Conservation (phyloP, 768 basidiomycete species). For the Russula sp. region DNA sequence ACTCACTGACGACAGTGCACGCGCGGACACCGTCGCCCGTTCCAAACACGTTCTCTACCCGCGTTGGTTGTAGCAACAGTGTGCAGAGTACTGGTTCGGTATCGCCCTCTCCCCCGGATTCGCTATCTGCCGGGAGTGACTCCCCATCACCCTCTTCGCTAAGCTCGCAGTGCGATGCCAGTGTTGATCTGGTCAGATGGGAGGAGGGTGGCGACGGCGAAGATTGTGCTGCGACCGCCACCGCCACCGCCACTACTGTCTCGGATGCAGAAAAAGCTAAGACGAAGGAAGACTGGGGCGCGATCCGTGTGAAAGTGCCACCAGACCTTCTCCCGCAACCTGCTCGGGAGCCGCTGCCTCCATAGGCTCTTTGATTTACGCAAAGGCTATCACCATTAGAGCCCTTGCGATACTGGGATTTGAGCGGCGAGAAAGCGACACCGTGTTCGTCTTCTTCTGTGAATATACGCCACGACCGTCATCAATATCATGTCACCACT, state of each 20-base stretch:
- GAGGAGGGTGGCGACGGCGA: conserved; percentile 31
- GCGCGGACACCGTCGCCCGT: conserved; percentile 42
- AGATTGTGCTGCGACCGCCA: conserved; percentile 7
- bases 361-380: conserved; percentile 1
- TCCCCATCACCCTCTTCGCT: conserved; percentile 59
- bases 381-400: neutral
- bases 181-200: conserved; percentile 25
- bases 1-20: conserved; percentile 50
- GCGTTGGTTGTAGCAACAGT: neutral
- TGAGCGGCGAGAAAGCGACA: conserved; percentile 4
- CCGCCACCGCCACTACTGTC: neutral
- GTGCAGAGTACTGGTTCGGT: conserved; percentile 24
- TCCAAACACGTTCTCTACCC: conserved; percentile 26
- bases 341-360: neutral
- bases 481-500: neutral
- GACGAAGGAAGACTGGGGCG: neutral
- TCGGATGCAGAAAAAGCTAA: conserved; percentile 6
- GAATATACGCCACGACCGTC: conserved; percentile 4
- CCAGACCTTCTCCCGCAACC: neutral
- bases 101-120: conserved; percentile 35
- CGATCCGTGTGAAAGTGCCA: conserved; percentile 10
- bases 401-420: neutral
- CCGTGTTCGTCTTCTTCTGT: conserved; percentile 9
- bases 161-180: conserved; percentile 43
- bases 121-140: conserved; percentile 45